A percentile compares a stretch with the other conserved stretches of the same genome.
Evolutionary conservation across 495 filamentous ascomycete genomes (phyloP).

Genomic region (Usnea hakonensis): DNA sequence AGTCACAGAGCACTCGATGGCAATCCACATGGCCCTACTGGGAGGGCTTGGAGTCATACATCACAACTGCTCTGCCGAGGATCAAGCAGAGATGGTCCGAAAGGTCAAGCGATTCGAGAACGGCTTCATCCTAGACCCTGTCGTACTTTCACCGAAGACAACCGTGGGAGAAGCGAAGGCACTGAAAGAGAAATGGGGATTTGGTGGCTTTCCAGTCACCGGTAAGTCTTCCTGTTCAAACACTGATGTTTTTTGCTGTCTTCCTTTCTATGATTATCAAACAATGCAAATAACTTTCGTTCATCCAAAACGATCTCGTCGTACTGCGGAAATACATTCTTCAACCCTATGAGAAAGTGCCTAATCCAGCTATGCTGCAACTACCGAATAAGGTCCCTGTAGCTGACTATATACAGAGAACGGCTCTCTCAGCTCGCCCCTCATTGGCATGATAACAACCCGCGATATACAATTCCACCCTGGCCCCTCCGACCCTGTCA

Average conservation of each 20-base stretch:
- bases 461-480: conserved; percentile 95
- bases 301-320: conserved; percentile 89
- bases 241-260: conserved; percentile 19
- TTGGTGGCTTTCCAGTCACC: conserved; percentile 97
- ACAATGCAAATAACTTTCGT: conserved; percentile 96
- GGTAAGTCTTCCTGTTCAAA: conserved; percentile 52
- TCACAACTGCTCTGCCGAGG: conserved; percentile 94
- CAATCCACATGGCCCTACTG: conserved; percentile 95
- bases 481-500: conserved; percentile 59
- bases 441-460: conserved; percentile 93
- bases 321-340: conserved; percentile 67
- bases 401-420: conserved; percentile 52
- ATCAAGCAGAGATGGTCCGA: conserved; percentile 96
- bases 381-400: neutral
- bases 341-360: conserved; percentile 36
- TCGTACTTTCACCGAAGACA: conserved; percentile 79
- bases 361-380: neutral
- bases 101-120: conserved; percentile 99
- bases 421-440: conserved; percentile 86
- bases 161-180: conserved; percentile 88
- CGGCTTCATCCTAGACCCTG: conserved; percentile 94
- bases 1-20: conserved; percentile 98
- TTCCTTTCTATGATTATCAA: conserved; percentile 57
- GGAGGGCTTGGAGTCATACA: conserved; percentile 96
- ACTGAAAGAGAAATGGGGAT: conserved; percentile 95